Evolutionary conservation across 805 yeast species (phyloP).

Genomic region (Yarrowia bubula): DNA sequence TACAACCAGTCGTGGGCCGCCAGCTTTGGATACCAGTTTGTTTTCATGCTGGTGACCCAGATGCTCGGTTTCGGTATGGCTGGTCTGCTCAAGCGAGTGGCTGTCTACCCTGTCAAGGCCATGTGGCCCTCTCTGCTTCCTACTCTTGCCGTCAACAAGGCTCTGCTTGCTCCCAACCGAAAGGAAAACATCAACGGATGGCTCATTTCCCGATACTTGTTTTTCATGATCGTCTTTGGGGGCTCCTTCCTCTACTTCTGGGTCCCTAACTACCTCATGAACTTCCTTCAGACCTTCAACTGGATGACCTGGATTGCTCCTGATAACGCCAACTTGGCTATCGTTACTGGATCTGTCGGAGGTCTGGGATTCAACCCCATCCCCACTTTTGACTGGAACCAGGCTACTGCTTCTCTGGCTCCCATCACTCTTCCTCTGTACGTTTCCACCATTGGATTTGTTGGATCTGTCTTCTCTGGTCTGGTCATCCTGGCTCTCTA

Average conservation of each 20-base stretch:
- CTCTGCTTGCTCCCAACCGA: conserved; percentile 41
- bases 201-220: conserved; percentile 51
- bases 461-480: conserved; percentile 47
- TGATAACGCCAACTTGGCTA: conserved; percentile 48
- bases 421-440: conserved; percentile 43
- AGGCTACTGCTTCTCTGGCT: conserved; percentile 58
- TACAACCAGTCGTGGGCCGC: conserved; percentile 37
- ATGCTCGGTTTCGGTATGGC: conserved; percentile 68
- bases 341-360: conserved; percentile 47
- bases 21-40: conserved; percentile 53
- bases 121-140: conserved; percentile 57
- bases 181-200: conserved; percentile 56
- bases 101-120: conserved; percentile 52
- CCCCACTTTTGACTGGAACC: conserved; percentile 55
- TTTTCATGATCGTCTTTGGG: conserved; percentile 47
- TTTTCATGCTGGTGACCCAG: conserved; percentile 55
- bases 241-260: conserved; percentile 57
- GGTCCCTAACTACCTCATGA: conserved; percentile 58
- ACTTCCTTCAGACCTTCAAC: conserved; percentile 52
- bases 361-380: conserved; percentile 59
- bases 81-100: conserved; percentile 58
- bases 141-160: conserved; percentile 51
- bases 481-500: conserved; percentile 48
- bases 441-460: conserved; percentile 47
- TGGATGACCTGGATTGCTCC: conserved; percentile 64